Evolutionary conservation across 768 basidiomycete genomes (phyloP).

Genomic region (Tricholoma flavovirens): DNA sequence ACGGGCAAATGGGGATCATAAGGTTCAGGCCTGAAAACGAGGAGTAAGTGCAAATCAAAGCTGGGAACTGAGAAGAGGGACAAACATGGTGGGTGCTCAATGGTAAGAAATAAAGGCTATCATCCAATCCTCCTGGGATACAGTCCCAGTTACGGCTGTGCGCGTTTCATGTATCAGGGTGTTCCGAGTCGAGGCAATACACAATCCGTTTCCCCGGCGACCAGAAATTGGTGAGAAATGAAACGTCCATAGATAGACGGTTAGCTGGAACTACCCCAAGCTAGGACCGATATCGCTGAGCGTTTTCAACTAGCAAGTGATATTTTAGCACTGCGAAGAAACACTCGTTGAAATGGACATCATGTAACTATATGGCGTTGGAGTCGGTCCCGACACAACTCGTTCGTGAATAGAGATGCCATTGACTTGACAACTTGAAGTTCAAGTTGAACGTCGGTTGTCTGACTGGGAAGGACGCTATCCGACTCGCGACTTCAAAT

Average conservation of each 20-base stretch:
- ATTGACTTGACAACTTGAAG: no score
- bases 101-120: background rate
- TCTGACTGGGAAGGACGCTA: no score
- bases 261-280: background rate
- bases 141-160: background rate
- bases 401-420: no score
- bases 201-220: background rate
- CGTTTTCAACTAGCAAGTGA: no score
- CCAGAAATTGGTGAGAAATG: background rate
- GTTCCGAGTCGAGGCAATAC: background rate
- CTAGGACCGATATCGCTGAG: no score
- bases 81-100: background rate
- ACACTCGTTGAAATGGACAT: no score
- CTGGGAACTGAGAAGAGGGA: background rate
- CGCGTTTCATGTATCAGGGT: slow-evolving; percentile 1
- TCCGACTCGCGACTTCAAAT: no score
- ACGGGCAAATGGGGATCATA: background rate
- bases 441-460: no score
- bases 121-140: background rate
- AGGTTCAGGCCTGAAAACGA: background rate
- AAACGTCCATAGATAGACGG: background rate
- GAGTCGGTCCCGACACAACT: no score
- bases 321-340: no score
- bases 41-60: background rate
- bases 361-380: no score